phyloP scores from a whole-genome alignment of 2,329 filamentous ascomycete genomes.

The Xylaria sp. region DNA sequence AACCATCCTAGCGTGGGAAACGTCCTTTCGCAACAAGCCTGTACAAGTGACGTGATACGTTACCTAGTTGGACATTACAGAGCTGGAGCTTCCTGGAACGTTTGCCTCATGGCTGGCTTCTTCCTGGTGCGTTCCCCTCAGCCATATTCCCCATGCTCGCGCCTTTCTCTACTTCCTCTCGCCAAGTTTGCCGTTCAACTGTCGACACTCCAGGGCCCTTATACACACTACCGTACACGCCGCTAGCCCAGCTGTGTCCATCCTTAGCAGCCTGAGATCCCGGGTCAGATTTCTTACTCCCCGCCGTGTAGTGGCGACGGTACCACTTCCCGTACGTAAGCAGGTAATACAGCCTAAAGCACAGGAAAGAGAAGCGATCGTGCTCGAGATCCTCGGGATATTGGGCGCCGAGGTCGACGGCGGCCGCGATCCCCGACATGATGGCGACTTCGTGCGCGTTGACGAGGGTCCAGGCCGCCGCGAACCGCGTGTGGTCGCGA shows the following conservation, averaged over 20 bases:
- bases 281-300: constrained; percentile 26
- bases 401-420: constrained; percentile 67
- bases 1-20: not conserved
- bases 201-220: constrained; percentile 60
- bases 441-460: constrained; percentile 72
- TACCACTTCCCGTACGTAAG: constrained; percentile 68
- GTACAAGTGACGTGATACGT: not conserved
- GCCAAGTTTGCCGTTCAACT: constrained; percentile 59
- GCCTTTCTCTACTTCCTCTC: constrained; percentile 46
- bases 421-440: constrained; percentile 70
- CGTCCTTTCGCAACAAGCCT: not conserved
- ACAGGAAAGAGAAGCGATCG: constrained; percentile 65
- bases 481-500: constrained; percentile 63
- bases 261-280: constrained; percentile 48
- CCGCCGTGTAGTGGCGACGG: constrained; percentile 43
- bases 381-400: constrained; percentile 68
- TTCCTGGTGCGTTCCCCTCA: constrained; percentile 40
- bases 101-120: constrained; percentile 42
- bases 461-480: constrained; percentile 69
- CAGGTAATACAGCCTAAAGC: constrained; percentile 66
- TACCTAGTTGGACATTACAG: not conserved
- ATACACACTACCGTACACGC: constrained; percentile 64
- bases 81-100: not conserved
- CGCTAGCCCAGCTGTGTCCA: constrained; percentile 61
- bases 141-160: constrained; percentile 45